Base-by-base conservation (phyloP, 2,329 filamentous ascomycete genomes). In the Cytospora piceae region DNA sequence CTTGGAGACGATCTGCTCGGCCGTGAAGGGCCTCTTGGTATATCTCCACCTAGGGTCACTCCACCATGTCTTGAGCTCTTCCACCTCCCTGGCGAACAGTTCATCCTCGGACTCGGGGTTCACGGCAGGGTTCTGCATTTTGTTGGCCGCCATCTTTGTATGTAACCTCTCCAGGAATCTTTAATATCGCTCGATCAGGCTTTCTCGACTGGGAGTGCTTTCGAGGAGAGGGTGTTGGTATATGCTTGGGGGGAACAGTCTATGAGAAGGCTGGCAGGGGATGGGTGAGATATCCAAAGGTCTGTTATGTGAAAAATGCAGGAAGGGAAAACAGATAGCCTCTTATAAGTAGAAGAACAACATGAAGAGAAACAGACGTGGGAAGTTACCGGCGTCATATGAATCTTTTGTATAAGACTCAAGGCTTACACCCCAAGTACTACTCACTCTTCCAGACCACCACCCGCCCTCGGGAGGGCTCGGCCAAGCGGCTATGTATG, bases 1-100 rank as follows among this genome's bases (percentile, higher is more conserved):
- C 87, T 99, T 99, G 61, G 92, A 90, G 69, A 96, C 95, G 75
- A 99, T 98, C 81, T 96, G 92, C 84, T 98, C 95, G 37, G 95
- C 93, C 4, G 94, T 97, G 78, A 95, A 99, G 29, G 95, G 90
- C 66, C 95, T 87, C 82, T 91, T 94, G 73, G 95, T 99, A 79
- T 92, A 87, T 76, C 92, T 87, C 95, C 95, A 99, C 84, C 95
- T 87, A 65, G 93, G 87, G 73, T 96, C 92, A 61, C 83, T 85
- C 95, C 95, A 99, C 95, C 95, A 99, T 78, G 90, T 82, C 86
- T 97, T 92, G 71, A 98, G 90, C 71, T 90, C 88, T 73, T 90
- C 87, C 67, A 98, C 93, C 77, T 99, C 95, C 71, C 90, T 85
- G 74, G 87, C 84, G 80, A 90, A 97, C 74, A 89, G 81, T 73